Percentiles rank a stretch among this genome's conserved stretches.
These are phyloP conservation scores for Pseudogymnoascus destructans DNA, from an alignment of 2,329 filamentous ascomycete genomes.

Conservation along the genomic window DNA sequence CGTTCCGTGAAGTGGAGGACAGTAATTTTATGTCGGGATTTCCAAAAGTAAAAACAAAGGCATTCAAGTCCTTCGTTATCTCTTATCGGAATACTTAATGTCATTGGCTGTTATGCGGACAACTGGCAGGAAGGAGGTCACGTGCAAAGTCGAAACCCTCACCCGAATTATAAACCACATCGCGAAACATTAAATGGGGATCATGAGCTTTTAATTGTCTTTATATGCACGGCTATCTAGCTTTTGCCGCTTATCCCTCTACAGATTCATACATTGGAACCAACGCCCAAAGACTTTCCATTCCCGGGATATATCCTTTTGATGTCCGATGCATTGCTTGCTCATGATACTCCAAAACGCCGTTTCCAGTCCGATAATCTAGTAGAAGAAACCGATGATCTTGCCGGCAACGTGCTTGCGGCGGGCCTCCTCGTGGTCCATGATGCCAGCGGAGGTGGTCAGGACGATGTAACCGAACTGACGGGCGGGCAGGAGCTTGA, in stretches of 20 bases:
- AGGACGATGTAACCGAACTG: conserved; percentile 99
- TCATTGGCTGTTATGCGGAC: neutral
- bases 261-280: neutral
- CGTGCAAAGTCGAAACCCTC: neutral
- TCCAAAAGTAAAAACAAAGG: neutral
- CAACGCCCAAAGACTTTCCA: conserved; percentile 5
- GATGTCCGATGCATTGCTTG: conserved; percentile 12
- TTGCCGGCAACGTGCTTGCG: conserved; percentile 99
- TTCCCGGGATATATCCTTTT: conserved; percentile 16
- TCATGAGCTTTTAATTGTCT: conserved; percentile 25
- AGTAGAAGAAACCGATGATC: conserved; percentile 99
- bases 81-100: neutral
- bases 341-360: conserved; percentile 24
- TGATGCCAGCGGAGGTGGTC: conserved; percentile 97
- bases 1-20: neutral
- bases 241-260: conserved; percentile 12
- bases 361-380: conserved; percentile 29
- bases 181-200: conserved; percentile 11
- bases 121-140: neutral
- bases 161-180: neutral
- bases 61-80: neutral
- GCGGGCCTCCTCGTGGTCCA: conserved; percentile 99
- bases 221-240: conserved; percentile 25
- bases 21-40: neutral
- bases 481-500: conserved; percentile 97